Evolutionary conservation across 2,329 filamentous ascomycete genomes (phyloP).

Genomic region (Alternaria sp.): DNA sequence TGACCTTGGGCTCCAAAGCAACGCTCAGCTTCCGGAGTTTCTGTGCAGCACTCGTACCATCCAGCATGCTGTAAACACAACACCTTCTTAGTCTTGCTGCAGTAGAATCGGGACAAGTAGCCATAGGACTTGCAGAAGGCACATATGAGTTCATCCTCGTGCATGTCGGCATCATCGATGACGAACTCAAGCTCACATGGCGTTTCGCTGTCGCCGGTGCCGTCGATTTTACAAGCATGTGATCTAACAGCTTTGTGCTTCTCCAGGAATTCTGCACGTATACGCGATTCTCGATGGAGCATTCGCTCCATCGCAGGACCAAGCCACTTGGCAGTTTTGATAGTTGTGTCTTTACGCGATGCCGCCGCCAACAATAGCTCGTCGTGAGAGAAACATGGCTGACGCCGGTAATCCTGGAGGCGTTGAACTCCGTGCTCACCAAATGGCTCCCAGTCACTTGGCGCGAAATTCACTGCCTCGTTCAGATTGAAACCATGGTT

Average conservation of each 20-base stretch:
- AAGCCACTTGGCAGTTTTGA: slow-evolving; percentile 94
- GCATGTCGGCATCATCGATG: slow-evolving; percentile 71
- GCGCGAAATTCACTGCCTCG: slow-evolving; percentile 97
- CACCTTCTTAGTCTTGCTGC: slow-evolving; percentile 79
- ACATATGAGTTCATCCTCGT: slow-evolving; percentile 93
- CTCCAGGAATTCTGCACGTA: slow-evolving; percentile 72
- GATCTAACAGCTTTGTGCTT: slow-evolving; percentile 64
- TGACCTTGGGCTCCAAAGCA: slow-evolving; percentile 63
- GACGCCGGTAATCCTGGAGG: slow-evolving; percentile 84
- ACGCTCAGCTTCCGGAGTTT: slow-evolving; percentile 70
- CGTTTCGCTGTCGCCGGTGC: slow-evolving; percentile 57
- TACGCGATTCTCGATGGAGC: slow-evolving; percentile 73
- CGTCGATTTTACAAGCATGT: slow-evolving; percentile 56
- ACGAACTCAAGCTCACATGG: slow-evolving; percentile 44
- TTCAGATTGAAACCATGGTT: slow-evolving; percentile 99
- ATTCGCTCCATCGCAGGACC: slow-evolving; percentile 85
- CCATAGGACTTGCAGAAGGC: slow-evolving; percentile 90
- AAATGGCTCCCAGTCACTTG: slow-evolving; percentile 92
- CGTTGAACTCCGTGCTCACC: slow-evolving; percentile 86
- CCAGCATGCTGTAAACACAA: slow-evolving; percentile 86
- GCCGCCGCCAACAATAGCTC: slow-evolving; percentile 92
- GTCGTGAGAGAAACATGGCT: slow-evolving; percentile 97
- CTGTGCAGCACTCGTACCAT: slow-evolving; percentile 76
- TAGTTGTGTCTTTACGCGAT: slow-evolving; percentile 74
- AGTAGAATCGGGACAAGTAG: slow-evolving; percentile 90